Evolutionary conservation across 164 flowering plant species (phyloP), one percentile per base, ranked within the genome.

Genomic region (Stephania yunnanensis): DNA sequence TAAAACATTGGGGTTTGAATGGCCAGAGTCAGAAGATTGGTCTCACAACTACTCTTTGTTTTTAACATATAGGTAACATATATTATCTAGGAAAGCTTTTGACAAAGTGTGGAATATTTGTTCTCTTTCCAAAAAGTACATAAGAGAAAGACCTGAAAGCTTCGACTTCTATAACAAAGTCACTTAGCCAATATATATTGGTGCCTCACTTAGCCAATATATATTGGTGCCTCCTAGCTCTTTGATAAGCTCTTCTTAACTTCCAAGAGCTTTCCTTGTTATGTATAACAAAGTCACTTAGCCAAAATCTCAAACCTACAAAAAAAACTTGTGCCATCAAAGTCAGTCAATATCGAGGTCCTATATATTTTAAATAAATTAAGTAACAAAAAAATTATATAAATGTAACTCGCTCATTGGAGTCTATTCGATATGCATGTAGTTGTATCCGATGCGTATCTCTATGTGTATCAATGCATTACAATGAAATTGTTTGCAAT

Each of bases 61-160:
- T 68, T 74, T 17, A 68, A 74, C 65, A 17, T 15, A 55, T 6
- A 15, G 64, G 64, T 58, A 74, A 50, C 64, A 48, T 25, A 25
- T 25, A 25, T 7, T 61, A 4, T 36, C 17, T 61, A 61, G 17
- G 69, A 7, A 7, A 63, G 36, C 53, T 73, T 85, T 83, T 81
- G 77, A 72, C 76, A 80, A 80, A 74, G 78, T 76, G 68, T 74
- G 80, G 68, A 82, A 76, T 79, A 81, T 81, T 82, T 79, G 80
- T 73, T 77, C 66, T 74, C 83, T 79, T 84, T 81, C 72, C 72
- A 75, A 70, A 19, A 77, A 67, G 68, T 80, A 64, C 48, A 68
- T 85, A 2, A 0, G 68, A 68, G 68, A 45, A 67, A 50, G 63
- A 46, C 64, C 64, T 58, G 5, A 58, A 58, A 58, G 64, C 20